These are phyloP conservation scores for Pachyrhizus erosus DNA, from an alignment of 306 rosid species.

Conservation along the genomic window DNA sequence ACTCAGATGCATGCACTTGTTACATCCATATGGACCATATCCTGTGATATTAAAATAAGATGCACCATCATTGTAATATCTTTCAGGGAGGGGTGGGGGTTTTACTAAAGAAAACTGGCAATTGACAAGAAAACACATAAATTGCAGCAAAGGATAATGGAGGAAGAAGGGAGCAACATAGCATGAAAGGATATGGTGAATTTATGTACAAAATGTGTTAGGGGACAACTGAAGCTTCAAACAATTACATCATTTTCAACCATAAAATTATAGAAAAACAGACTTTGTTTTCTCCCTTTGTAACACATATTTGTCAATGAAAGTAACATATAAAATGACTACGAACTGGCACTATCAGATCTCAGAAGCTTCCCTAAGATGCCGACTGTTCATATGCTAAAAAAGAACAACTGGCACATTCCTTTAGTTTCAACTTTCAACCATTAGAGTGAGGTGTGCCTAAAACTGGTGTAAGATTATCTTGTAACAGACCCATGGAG, in stretches of 20 bases:
- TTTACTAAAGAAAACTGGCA: constrained; percentile 17
- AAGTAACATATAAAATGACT: constrained; percentile 10
- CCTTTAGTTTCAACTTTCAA: neutral
- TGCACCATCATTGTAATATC: constrained; percentile 15
- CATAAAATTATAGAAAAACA: neutral
- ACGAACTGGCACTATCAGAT: constrained; percentile 15
- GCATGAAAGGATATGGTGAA: neutral
- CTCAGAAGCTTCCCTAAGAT: constrained; percentile 13
- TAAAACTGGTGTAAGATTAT: neutral
- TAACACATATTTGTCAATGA: neutral
- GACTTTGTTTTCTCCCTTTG: neutral
- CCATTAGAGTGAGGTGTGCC: constrained; percentile 1
- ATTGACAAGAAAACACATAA: neutral
- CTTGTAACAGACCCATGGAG: neutral
- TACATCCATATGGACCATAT: neutral
- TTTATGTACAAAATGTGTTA: neutral
- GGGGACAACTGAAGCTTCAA: constrained; percentile 12
- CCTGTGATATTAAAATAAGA: constrained; percentile 9
- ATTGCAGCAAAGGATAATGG: constrained; percentile 5
- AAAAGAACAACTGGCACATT: constrained; percentile 17
- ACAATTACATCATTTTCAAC: neutral
- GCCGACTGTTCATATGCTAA: constrained; percentile 27
- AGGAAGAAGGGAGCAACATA: neutral
- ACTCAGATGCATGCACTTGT: constrained; percentile 15
- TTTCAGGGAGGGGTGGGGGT: neutral